These are phyloP conservation scores for Blakeslea trispora DNA, from an alignment of 371 early-diverging fungal genomes.

Conservation along the genomic window DNA sequence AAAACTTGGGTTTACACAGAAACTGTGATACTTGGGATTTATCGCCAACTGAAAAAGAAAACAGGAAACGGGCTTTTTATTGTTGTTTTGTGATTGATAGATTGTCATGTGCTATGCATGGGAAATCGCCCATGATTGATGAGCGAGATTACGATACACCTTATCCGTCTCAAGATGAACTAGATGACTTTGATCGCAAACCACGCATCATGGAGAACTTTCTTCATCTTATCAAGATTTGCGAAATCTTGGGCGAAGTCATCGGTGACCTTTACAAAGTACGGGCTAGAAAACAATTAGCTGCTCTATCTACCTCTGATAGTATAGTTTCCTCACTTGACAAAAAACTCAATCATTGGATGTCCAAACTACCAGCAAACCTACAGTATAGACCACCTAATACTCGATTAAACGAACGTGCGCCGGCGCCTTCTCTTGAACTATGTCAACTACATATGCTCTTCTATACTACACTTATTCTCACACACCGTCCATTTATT, in stretches of 20 bases:
- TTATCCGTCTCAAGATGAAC: conserved; percentile 43
- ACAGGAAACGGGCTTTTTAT: conserved; percentile 63
- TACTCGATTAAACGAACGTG: conserved; percentile 29
- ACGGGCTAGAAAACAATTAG: conserved; percentile 37
- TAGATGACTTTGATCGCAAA: conserved; percentile 30
- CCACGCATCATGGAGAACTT: conserved; percentile 48
- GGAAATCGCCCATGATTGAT: conserved; percentile 50
- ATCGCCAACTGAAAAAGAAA: conserved; percentile 51
- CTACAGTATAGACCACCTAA: conserved; percentile 50
- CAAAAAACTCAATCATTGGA: conserved; percentile 52
- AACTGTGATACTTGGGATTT: conserved; percentile 58
- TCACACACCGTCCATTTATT: conserved; percentile 75
- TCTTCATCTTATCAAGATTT: conserved; percentile 41
- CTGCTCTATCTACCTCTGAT: conserved; percentile 38
- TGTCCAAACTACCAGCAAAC: conserved; percentile 43
- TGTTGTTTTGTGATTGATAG: conserved; percentile 65
- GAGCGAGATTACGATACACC: conserved; percentile 54
- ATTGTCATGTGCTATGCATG: conserved; percentile 53
- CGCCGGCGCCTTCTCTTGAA: conserved; percentile 43
- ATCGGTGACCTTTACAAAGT: conserved; percentile 51
- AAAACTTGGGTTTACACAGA: conserved; percentile 61
- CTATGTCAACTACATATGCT: conserved; percentile 64
- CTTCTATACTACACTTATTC: conserved; percentile 73
- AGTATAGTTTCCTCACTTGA: conserved; percentile 44
- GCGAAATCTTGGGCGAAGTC: conserved; percentile 45